Conservation (phyloP, 1,284 basidiomycete species). For the Marasmius sp. region DNA sequence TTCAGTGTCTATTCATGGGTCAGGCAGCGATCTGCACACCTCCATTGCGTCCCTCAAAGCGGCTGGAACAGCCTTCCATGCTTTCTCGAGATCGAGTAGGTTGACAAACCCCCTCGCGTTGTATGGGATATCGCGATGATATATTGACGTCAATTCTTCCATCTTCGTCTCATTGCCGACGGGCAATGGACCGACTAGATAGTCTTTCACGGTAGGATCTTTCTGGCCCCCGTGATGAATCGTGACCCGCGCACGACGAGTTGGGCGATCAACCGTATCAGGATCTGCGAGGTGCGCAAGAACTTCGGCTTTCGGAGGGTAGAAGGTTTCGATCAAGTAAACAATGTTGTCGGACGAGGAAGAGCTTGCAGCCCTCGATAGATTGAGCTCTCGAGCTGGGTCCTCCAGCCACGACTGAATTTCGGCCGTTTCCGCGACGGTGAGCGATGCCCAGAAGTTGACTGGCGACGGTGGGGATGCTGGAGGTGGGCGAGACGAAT, state of each 20-base stretch:
- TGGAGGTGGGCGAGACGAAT: constrained; percentile 26
- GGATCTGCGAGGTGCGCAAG: constrained; percentile 45
- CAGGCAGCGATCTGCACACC: constrained; percentile 26
- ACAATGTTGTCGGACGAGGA: constrained; percentile 46
- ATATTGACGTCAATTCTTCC: constrained; percentile 45
- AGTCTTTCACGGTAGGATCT: constrained; percentile 48
- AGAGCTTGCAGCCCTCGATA: constrained; percentile 35
- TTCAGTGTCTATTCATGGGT: constrained; percentile 13
- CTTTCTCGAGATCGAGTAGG: constrained; percentile 33
- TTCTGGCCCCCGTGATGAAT: constrained; percentile 48
- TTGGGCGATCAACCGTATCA: constrained; percentile 23
- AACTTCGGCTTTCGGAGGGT: constrained; percentile 50
- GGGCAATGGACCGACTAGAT: constrained; percentile 59
- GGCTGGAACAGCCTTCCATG: constrained; percentile 30
- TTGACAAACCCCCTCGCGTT: constrained; percentile 45
- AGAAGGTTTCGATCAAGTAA: constrained; percentile 48
- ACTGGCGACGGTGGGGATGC: constrained; percentile 40
- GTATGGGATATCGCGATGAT: constrained; percentile 50
- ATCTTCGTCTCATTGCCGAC: constrained; percentile 36
- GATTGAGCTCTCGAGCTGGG: constrained; percentile 45
- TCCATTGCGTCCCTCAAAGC: constrained; percentile 37
- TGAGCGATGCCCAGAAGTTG: constrained; percentile 51
- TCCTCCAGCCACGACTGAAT: constrained; percentile 48
- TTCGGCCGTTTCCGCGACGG: constrained; percentile 40
- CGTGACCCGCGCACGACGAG: constrained; percentile 45